Percentiles rank a stretch among this genome's conserved stretches.
Conservation (phyloP, 1,284 basidiomycete species). For the Acaromyces ingoldii region DNA sequence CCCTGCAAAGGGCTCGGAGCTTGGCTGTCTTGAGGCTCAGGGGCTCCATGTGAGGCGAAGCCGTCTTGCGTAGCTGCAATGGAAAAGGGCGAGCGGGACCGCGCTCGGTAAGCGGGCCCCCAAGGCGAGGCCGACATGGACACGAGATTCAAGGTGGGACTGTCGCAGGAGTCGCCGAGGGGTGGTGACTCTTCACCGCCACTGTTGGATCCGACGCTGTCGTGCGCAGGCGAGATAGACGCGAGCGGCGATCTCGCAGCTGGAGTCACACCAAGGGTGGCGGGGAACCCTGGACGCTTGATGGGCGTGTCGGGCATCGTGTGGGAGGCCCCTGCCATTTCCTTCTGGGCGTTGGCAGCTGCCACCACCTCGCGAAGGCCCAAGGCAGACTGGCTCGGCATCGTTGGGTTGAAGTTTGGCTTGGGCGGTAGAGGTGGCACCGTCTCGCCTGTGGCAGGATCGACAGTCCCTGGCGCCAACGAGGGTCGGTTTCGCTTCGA, state of each 20-base stretch:
- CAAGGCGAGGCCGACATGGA: constrained; percentile 5
- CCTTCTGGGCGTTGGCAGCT: constrained; percentile 33
- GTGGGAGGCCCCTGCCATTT: constrained; percentile 14
- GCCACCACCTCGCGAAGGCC: constrained; percentile 47
- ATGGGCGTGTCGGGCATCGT: constrained; percentile 54
- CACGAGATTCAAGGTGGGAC: constrained; percentile 27
- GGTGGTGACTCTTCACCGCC: constrained; percentile 18
- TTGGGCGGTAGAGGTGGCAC: constrained; percentile 22
- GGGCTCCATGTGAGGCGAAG: too few relatives aligned
- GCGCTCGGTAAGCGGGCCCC: too few relatives aligned
- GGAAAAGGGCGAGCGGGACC: too few relatives aligned
- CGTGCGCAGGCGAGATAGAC: neutral
- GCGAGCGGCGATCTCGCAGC: neutral
- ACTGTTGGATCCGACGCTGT: neutral
- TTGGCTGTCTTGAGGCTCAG: too few relatives aligned
- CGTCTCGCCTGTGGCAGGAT: constrained; percentile 16
- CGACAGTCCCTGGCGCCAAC: constrained; percentile 3
- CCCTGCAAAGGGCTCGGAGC: too few relatives aligned
- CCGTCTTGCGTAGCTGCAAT: too few relatives aligned
- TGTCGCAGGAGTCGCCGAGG: constrained; percentile 27
- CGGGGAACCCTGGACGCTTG: constrained; percentile 20
- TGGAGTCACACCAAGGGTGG: neutral
- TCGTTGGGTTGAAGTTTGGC: neutral
- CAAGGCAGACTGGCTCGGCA: constrained; percentile 14
- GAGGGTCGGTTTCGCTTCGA: constrained; percentile 37